Percentiles rank a stretch among this genome's conserved stretches.
These are phyloP conservation scores for Candida endomychidarum DNA, from an alignment of 805 yeast genomes.

Conservation along the genomic window DNA sequence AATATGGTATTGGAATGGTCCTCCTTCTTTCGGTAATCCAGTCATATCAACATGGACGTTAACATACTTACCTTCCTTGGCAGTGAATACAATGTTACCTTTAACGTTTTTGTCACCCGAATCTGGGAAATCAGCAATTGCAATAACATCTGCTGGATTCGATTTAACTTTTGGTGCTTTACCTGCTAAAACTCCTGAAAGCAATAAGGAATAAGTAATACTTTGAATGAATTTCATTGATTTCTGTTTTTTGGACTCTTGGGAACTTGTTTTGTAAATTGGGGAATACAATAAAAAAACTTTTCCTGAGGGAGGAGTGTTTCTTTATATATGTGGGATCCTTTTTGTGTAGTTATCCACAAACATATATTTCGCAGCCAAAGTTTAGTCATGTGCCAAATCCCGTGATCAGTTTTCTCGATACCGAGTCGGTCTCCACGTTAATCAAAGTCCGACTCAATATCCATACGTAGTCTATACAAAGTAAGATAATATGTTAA, in stretches of 20 bases:
- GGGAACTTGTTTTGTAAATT: background rate
- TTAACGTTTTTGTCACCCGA: constrained; percentile 41
- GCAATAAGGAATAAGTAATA: constrained; percentile 8
- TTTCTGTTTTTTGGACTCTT: background rate
- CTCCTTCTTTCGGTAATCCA: constrained; percentile 64
- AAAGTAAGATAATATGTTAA: background rate
- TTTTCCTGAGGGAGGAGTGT: background rate
- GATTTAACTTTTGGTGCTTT: constrained; percentile 52
- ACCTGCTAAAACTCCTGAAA: constrained; percentile 24
- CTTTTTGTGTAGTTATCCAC: constrained; percentile 4
- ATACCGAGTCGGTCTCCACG: constrained; percentile 1
- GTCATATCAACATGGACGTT: constrained; percentile 70
- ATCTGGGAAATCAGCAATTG: constrained; percentile 55
- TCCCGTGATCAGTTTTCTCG: background rate
- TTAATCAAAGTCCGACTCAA: background rate
- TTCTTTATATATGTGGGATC: background rate
- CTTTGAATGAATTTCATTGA: constrained; percentile 10
- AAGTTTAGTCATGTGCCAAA: background rate
- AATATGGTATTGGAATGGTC: constrained; percentile 70
- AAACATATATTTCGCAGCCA: constrained; percentile 7
- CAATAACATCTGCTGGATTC: constrained; percentile 52
- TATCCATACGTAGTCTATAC: no score
- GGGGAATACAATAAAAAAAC: background rate
- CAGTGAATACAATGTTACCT: constrained; percentile 58
- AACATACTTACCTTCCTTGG: constrained; percentile 57